Base-by-base conservation (phyloP, 2,329 filamentous ascomycete genomes). In the Drechslerella stenobrocha region DNA sequence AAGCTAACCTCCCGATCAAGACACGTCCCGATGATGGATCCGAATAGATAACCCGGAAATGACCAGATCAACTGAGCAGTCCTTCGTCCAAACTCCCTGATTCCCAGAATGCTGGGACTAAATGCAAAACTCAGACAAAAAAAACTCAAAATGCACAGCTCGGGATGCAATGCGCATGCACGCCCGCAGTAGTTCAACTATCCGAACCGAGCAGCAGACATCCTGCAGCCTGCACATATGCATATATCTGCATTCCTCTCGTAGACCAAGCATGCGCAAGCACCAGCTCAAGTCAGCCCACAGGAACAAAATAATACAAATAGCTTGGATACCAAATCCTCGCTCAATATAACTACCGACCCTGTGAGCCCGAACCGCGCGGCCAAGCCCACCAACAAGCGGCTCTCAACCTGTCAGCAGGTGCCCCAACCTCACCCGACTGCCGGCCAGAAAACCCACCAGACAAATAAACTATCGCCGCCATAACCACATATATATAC, bases 61-160 rank as follows among this genome's bases (percentile, higher is more conserved):
- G 61, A 66, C 42, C 53, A 44, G 13, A 59, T 66, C 61, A 66
- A 58, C 30, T 58, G 61, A 58, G 42, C 52, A 34, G 2, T 18
- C 37, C 45, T 9, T 18, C 23, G 15, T 9, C 24, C 42, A 20
- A 42, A 42, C 26, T 35, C 4, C 11, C 40, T 35, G 18, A 24
- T 51, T 32, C 15, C 22, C 44, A 52, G 18, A 51, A 35, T 32
- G 40, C 45, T 24, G 34, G 28, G 28, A 30, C 28, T 5, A 30
- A 30, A 11, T 30, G 28, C 28, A 30, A 5, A 30, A 5, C 28
- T 11, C 5, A 11, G 28, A 28, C 15, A 13, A 51, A 53, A 46
- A 40, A 57, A 57, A 40, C 13, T 44, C 28, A 30, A 30, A 30
- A 11, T 30, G 28, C 28, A 30, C 11, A 30, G 5, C 28, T 11